Base-by-base conservation (phyloP, 2,329 filamentous ascomycete species). In the Delphinella strobiligena region DNA sequence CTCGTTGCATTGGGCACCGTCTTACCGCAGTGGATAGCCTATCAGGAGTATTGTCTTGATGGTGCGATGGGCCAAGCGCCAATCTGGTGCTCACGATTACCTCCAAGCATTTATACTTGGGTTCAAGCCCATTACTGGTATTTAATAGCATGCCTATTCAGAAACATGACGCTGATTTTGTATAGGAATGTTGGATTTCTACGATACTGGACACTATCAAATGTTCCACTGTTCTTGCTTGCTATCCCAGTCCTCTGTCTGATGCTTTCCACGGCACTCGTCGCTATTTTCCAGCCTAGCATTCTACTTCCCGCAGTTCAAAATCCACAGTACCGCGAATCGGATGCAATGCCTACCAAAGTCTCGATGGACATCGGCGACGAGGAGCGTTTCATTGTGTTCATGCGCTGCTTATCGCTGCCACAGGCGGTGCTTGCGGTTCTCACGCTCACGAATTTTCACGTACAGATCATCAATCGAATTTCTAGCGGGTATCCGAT, bases 51-150 rank as follows among this genome's bases (percentile, higher is more conserved):
- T 58, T 94, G 86, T 49, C 50, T 52, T 44, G 49, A 29, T 42
- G 45, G 44, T 64, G 39, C 66, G 29, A 19, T 33, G 36, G 45
- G 44, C 30, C 43, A 46, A 30, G 41, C 41, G 10, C 54, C 83
- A 41, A 73, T 77, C 3, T 98, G 91, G 91, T 98, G 91, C 58
- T 55, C 60, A 15, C 69, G 66, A 14, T 57, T 62, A n/a, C 47
- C 88, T 10, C 91, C 91, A 3, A 93, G 86, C 56, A 88, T 98
- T 44, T 96, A 93, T 61, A 72, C 77, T 0, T 96, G 82, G 67
- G 89, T 96, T 2, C 91, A 98, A 56, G 69, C 71, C 34, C 69
- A 83, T 52, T 96, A 98, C 61, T 98, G 91, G 88, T 93, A 70
- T 59, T 32, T 7, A 7, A n/a, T 7, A 14, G 14, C 10, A 14